Percentiles rank a stretch among this genome's conserved stretches.
Evolutionary conservation across 371 early-diverging fungal genomes (phyloP).

Genomic region (Mortierella sp.): DNA sequence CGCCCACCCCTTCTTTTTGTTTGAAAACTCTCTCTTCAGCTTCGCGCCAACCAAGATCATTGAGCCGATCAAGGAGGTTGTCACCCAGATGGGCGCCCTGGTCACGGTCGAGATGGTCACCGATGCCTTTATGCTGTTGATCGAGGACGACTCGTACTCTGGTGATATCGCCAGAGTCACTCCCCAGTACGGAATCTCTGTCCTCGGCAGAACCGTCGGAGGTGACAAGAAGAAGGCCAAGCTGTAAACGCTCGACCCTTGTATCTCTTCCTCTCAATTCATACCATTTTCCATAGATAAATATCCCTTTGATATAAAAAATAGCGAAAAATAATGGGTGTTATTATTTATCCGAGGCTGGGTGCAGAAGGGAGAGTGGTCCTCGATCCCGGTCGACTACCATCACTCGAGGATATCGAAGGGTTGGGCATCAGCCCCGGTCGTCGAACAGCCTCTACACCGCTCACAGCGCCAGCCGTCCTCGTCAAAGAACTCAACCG

Average conservation of each 20-base stretch:
- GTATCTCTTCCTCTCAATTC: background rate
- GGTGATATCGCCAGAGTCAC: slow-evolving; percentile 65
- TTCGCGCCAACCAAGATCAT: slow-evolving; percentile 72
- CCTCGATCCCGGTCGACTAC: background rate
- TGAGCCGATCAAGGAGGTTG: slow-evolving; percentile 31
- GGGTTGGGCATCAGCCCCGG: background rate
- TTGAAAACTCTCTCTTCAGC: slow-evolving; percentile 5
- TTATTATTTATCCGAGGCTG: background rate
- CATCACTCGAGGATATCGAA: background rate
- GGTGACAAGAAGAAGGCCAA: slow-evolving; percentile 36
- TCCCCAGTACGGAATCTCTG: slow-evolving; percentile 58
- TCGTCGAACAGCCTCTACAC: background rate
- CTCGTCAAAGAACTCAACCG: background rate
- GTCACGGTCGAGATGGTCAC: slow-evolving; percentile 67
- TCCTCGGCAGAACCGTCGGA: slow-evolving; percentile 30
- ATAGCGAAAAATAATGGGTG: background rate
- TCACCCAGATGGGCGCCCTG: slow-evolving; percentile 29
- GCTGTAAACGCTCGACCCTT: slow-evolving; percentile 26
- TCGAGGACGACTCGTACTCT: slow-evolving; percentile 68
- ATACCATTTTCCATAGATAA: background rate
- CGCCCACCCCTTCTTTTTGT: too few relatives aligned
- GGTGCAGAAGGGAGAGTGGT: background rate
- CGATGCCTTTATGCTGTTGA: slow-evolving; percentile 73
- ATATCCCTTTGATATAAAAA: background rate
- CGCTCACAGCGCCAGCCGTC: background rate